Evolutionary conservation across 1,284 basidiomycete genomes (phyloP).

Genomic region (Tremellales sp.): DNA sequence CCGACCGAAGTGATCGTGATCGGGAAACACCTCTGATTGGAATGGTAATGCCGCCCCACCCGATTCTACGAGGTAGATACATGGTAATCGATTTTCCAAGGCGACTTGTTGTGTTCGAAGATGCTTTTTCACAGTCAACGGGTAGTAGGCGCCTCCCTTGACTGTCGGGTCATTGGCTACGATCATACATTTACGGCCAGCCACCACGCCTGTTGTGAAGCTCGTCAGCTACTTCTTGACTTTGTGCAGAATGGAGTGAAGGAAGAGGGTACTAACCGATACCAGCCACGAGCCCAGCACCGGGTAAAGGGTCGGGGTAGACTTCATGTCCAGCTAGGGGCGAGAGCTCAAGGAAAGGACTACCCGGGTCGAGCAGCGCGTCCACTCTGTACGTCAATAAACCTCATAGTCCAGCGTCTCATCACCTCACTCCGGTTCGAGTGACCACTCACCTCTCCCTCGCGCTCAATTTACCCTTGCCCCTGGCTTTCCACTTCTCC

Average conservation of each 20-base stretch:
- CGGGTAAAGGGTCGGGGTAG: slow-evolving; percentile 76
- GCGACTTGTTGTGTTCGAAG: slow-evolving; percentile 90
- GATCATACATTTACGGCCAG: slow-evolving; percentile 78
- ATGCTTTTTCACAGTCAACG: slow-evolving; percentile 93
- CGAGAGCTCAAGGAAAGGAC: slow-evolving; percentile 86
- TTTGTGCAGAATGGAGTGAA: background rate
- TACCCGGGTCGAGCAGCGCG: slow-evolving; percentile 73
- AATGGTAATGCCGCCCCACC: slow-evolving; percentile 89
- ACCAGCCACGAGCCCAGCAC: slow-evolving; percentile 86
- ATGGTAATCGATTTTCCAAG: slow-evolving; percentile 80
- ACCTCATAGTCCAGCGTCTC: background rate
- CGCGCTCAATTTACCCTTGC: slow-evolving; percentile 77
- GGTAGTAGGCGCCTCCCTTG: slow-evolving; percentile 90
- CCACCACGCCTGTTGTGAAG: slow-evolving; percentile 51
- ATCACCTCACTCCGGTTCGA: background rate
- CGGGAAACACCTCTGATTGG: slow-evolving; percentile 72
- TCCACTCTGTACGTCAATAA: slow-evolving; percentile 53
- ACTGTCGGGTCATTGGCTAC: slow-evolving; percentile 93
- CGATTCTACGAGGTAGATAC: slow-evolving; percentile 93
- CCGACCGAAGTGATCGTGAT: slow-evolving; percentile 79
- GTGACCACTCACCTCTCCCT: slow-evolving; percentile 65
- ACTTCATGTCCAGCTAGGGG: slow-evolving; percentile 81
- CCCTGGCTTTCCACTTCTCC: slow-evolving; percentile 63
- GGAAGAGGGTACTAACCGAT: slow-evolving; percentile 55
- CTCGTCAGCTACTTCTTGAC: background rate